These are phyloP conservation scores for Boletus hoseneyae DNA, from an alignment of 1,284 basidiomycete genomes.

Conservation along the genomic window DNA sequence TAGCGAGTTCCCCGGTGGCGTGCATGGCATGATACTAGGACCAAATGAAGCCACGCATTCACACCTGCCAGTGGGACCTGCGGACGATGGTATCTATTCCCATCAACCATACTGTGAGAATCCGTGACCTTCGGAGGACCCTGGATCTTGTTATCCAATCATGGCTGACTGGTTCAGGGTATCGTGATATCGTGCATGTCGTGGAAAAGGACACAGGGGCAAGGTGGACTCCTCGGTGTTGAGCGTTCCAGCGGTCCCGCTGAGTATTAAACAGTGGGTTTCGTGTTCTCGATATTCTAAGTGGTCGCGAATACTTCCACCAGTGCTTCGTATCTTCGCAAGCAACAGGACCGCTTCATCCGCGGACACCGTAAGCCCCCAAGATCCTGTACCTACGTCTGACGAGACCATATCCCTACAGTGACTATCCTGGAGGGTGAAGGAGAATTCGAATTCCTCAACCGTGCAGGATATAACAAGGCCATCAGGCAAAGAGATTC, in stretches of 20 bases:
- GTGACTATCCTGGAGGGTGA: slow-evolving; percentile 75
- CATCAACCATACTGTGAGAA: slow-evolving; percentile 63
- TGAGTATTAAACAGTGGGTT: slow-evolving; percentile 60
- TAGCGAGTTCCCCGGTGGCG: slow-evolving; percentile 59
- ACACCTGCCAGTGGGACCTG: slow-evolving; percentile 68
- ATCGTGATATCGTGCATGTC: slow-evolving; percentile 67
- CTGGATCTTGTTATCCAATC: neutral
- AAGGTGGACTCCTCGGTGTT: slow-evolving; percentile 64
- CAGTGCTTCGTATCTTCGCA: slow-evolving; percentile 59
- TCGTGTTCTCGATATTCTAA: neutral
- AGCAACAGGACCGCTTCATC: slow-evolving; percentile 56
- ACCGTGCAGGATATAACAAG: slow-evolving; percentile 43
- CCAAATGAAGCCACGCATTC: slow-evolving; percentile 64
- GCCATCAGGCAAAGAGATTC: slow-evolving; percentile 35
- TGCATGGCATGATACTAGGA: slow-evolving; percentile 63
- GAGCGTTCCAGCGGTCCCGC: slow-evolving; percentile 77
- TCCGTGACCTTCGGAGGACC: neutral
- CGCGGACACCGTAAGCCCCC: slow-evolving; percentile 47
- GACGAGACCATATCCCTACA: slow-evolving; percentile 17
- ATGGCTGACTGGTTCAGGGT: slow-evolving; percentile 38
- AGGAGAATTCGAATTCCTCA: slow-evolving; percentile 60
- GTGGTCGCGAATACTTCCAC: neutral
- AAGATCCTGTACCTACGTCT: neutral
- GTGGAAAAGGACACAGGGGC: slow-evolving; percentile 67
- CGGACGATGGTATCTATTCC: slow-evolving; percentile 52